Conservation (phyloP, 768 basidiomycete species). For the Pleurotus platypus region DNA sequence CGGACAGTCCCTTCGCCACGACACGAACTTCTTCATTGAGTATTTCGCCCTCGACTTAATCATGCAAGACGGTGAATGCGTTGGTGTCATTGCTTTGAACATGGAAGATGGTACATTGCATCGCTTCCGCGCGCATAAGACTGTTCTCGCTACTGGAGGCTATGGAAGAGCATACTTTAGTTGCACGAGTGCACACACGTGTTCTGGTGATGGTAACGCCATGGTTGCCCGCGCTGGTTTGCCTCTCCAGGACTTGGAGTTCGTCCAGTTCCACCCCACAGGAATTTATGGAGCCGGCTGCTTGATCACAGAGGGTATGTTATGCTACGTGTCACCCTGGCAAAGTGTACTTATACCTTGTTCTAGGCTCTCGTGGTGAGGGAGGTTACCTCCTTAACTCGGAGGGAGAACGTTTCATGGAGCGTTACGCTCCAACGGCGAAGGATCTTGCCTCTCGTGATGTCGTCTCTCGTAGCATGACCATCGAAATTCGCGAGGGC, state of each 20-base stretch:
- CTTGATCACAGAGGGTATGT: constrained; percentile 91
- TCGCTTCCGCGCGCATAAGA: constrained; percentile 97
- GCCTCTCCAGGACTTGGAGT: constrained; percentile 95
- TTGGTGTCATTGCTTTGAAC: constrained; percentile 98
- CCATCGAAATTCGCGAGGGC: constrained; percentile 96
- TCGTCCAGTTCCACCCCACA: constrained; percentile 99
- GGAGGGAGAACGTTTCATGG: constrained; percentile 99
- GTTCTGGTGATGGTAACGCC: constrained; percentile 97
- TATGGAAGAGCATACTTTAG: constrained; percentile 98
- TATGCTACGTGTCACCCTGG: neutral
- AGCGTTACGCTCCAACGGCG: constrained; percentile 98
- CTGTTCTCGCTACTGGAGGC: constrained; percentile 96
- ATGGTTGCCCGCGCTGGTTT: constrained; percentile 97
- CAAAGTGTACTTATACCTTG: constrained; percentile 1
- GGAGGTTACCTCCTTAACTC: constrained; percentile 98
- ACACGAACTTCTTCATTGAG: constrained; percentile 99
- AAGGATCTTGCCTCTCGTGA: constrained; percentile 99
- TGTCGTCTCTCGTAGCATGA: constrained; percentile 99
- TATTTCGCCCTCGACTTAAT: constrained; percentile 99
- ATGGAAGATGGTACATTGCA: constrained; percentile 99
- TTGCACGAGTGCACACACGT: constrained; percentile 98
- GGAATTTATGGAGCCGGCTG: constrained; percentile 99
- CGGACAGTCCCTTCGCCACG: constrained; percentile 96
- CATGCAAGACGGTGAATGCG: constrained; percentile 98
- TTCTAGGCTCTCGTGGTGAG: constrained; percentile 91